These are phyloP conservation scores for Ottelia alismoides DNA, from an alignment of 106 monocot species.

Conservation along the genomic window DNA sequence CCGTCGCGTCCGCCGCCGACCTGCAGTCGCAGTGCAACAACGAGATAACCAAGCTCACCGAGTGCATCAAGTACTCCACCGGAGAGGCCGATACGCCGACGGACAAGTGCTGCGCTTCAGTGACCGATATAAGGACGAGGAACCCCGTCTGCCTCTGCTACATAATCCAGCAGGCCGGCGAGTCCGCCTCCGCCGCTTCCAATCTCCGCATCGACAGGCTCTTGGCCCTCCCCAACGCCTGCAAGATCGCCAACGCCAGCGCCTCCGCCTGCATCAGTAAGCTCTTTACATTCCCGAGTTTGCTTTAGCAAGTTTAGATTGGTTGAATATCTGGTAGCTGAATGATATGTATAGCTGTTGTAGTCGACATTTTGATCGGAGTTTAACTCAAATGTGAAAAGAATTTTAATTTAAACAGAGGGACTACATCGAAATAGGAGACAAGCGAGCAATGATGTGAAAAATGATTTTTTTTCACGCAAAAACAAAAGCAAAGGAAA, in stretches of 20 bases:
- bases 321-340: background rate
- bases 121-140: constrained; percentile 14
- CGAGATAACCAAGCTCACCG: constrained; percentile 26
- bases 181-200: constrained; percentile 1
- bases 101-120: constrained; percentile 34
- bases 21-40: constrained; percentile 31
- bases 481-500: too few species aligned
- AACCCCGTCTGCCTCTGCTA: constrained; percentile 62
- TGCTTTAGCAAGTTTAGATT: background rate
- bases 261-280: constrained; percentile 48
- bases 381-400: background rate
- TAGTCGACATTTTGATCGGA: too few species aligned
- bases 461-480: background rate
- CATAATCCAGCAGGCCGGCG: constrained; percentile 42
- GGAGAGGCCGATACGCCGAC: constrained; percentile 33
- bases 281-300: too few species aligned
- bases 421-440: too few species aligned
- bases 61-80: constrained; percentile 43
- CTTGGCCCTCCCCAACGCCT: constrained; percentile 31
- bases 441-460: background rate
- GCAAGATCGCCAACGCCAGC: constrained; percentile 38
- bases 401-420: background rate
- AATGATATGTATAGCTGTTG: background rate
- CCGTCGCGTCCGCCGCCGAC: background rate
- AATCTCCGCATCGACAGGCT: constrained; percentile 33